phyloP scores from a whole-genome alignment of 1,284 basidiomycete genomes.

The Malassezia yamatoensis region DNA sequence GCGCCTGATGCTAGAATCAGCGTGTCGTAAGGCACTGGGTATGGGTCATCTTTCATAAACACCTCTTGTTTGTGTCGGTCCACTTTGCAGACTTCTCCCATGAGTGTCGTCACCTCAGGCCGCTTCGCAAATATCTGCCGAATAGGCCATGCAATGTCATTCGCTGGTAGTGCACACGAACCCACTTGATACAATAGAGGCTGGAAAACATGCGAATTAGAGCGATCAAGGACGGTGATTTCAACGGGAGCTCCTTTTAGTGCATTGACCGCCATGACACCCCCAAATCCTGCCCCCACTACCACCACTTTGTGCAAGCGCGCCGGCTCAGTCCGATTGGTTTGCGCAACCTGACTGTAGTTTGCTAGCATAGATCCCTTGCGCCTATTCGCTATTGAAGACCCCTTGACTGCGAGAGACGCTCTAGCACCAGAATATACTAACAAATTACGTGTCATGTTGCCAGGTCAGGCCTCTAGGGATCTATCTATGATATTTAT shows the following conservation, averaged over 20 bases:
- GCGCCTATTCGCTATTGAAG: too few relatives aligned
- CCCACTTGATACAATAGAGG: conserved; percentile 2
- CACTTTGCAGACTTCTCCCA: background rate
- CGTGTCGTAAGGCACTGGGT: background rate
- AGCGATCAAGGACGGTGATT: background rate
- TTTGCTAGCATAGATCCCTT: too few relatives aligned
- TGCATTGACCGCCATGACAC: background rate
- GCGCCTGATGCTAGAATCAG: conserved; percentile 2
- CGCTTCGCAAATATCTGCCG: background rate
- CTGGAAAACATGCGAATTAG: conserved; percentile 4
- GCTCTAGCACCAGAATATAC: too few relatives aligned
- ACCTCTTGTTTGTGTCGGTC: background rate
- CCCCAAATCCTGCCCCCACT: conserved; percentile 4
- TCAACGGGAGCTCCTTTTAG: background rate
- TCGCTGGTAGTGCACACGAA: background rate
- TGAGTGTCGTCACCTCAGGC: background rate
- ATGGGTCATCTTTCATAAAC: background rate
- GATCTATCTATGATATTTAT: too few relatives aligned
- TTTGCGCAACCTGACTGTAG: too few relatives aligned
- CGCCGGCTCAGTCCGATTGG: background rate
- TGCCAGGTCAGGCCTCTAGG: too few relatives aligned
- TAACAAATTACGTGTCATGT: too few relatives aligned
- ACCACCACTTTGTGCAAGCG: background rate
- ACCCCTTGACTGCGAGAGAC: too few relatives aligned
- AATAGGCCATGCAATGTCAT: conserved; percentile 3